A percentile compares a stretch with the other conserved stretches of the same genome.
These are phyloP conservation scores for Chalaropsis ovoidea DNA, from an alignment of 2,329 filamentous ascomycete genomes.

Conservation along the genomic window DNA sequence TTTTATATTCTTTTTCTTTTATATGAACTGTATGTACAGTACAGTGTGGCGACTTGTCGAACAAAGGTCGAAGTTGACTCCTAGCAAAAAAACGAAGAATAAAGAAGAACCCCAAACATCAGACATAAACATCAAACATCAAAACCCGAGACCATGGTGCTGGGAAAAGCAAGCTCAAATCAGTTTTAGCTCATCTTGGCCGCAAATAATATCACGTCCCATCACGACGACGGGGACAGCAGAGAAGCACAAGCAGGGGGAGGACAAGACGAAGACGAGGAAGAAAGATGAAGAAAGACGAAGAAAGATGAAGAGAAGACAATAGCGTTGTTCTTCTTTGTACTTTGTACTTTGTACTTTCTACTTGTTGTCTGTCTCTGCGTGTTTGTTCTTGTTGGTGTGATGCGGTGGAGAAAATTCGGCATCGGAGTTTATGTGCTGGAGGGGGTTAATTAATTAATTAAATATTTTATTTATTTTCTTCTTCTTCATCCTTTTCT, in stretches of 20 bases:
- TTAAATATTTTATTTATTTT: no score
- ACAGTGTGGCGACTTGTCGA: not conserved
- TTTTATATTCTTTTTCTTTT: not conserved
- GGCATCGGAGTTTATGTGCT: not conserved
- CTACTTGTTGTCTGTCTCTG: not conserved
- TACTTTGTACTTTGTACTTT: no score
- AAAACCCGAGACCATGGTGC: conserved; percentile 7
- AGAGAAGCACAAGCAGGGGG: not conserved
- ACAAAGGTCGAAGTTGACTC: not conserved
- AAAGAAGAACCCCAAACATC: no score
- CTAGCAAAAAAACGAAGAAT: not conserved
- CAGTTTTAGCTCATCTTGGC: conserved; percentile 4
- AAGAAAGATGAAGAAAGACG: no score
- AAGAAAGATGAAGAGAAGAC: not conserved
- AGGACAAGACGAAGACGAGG: no score
- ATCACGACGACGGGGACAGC: not conserved
- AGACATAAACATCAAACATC: no score
- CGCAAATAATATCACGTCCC: not conserved
- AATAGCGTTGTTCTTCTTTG: conserved; percentile 5
- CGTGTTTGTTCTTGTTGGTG: not conserved
- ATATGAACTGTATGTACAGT: not conserved
- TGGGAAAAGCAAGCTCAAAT: not conserved
- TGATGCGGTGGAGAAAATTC: not conserved
- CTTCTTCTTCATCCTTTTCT: no score
- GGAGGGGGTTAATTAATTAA: no score